Evolutionary conservation across 108 stramenopile species (phyloP), one percentile per base, ranked within the genome.

Genomic region (Nitzschia sp.): DNA sequence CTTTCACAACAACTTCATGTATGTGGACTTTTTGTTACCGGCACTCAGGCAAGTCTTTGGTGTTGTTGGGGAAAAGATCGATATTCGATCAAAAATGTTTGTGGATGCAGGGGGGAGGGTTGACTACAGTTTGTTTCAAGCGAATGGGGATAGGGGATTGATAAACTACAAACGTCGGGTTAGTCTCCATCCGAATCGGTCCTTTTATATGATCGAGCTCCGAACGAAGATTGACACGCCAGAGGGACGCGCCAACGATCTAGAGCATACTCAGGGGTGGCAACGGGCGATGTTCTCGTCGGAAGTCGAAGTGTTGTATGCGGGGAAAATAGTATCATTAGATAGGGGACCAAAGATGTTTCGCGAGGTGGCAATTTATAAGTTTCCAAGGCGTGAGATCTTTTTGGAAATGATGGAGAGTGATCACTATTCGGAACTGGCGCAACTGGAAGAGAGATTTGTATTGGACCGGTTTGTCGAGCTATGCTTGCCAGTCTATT

Each of bases 401-500:
- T 48, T 53, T 34, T 4, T 65, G 32, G 46, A 65, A 21, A 53
- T 50, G 64, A 28, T 52, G 48, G 64, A 65, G 21, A 52, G 64
- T 53, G 64, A 65, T 32, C 33, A 65, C 64, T 65, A 53, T 15
- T 17, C n/a, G 31, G 30, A 32, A 33, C 16, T 65, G 1, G 19
- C 44, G 1, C 47, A 65, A 21, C 9, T 53, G 25, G 23, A 53
- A 21, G 64, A 65, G 9, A 15, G 32, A 21, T 65, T 34, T 38
- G 26, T 65, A 1, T 25, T 65, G 64, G 64, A 65, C 30, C 47
- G 64, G 26, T 65, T 65, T 33, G 64, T 65, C 23, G 50, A 65
- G 9, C 21, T 65, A 17, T 50, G 64, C 31, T 34, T 65, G 3
- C 64, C 64, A 1, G 19, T 65, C 30, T 65, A 65, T 27, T 65